Evolutionary conservation across 495 filamentous ascomycete species (phyloP), one percentile per base, ranked within the genome.

Genomic region (Aspergillus saccharolyticus): DNA sequence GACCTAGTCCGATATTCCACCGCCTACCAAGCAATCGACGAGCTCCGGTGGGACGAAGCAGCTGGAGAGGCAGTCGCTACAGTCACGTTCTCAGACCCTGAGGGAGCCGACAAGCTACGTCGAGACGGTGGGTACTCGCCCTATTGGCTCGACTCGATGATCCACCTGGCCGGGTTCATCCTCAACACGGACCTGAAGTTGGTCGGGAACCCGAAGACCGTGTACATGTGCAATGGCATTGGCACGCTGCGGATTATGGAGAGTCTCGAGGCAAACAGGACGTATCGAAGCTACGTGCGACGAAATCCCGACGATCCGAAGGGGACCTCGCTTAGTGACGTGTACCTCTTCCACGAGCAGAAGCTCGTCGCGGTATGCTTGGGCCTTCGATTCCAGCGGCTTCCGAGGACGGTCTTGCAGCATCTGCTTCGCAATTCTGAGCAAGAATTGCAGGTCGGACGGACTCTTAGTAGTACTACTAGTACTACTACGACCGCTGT

Each of bases 101-200:
- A 45, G 28, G 42, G 39, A 55, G 20, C 19, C n/a, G n/a, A n/a
- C n/a, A n/a, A n/a, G n/a, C n/a, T n/a, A n/a, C n/a, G n/a, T n/a
- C n/a, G n/a, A n/a, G n/a, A n/a, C n/a, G 57, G 47, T 54, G 54
- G 44, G 3, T 42, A 57, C 3, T 54, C 56, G 6, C 68, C 63
- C 60, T 78, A 56, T 67, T 82, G 50, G 67, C 80, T 83, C 58
- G 81, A 84, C 63, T 76, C 70, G 44, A 56, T 82, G 9, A 67
- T 66, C 33, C 81, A 84, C 61, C 58, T 83, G 6, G 75, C 78
- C 7, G 81, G 81, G 9, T 82, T 84, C 61, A 75, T 82, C 33
- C 73, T 81, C 65, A 84, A 84, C 54, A 73, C 69, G 8, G 80
- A 82, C 33, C 65, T 73, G 12, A 57, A 72, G 19, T n/a, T n/a